Evolutionary conservation across 1,284 basidiomycete genomes (phyloP), one percentile per base, ranked within the genome.

Genomic region (Trichosporon ovoides): DNA sequence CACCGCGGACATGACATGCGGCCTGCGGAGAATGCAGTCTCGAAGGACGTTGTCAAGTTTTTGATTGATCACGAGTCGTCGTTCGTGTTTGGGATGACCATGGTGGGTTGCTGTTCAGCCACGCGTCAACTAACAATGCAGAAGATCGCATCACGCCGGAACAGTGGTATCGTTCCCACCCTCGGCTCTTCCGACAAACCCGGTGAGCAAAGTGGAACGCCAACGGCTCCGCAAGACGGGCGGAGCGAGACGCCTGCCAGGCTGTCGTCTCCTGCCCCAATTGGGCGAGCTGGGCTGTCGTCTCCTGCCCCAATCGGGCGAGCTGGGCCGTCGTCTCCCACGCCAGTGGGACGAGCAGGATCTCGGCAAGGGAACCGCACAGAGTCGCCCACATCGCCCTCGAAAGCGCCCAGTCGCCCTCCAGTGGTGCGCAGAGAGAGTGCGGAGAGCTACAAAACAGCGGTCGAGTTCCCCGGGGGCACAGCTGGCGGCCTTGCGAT

Each of bases 41-140:
- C 88, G 58, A 94, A 97, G 73, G 82, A 84, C 61, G 93, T 98
- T 43, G 82, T 98, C 56, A 91, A 97, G 72, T 98, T 97, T 75
- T 80, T 98, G 57, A 98, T 98, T 68, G 87, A 74, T 22, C 67
- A 77, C 55, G 74, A 78, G 58, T 66, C 73, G 40, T 62, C 70
- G 56, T 75, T 78, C 61, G 60, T 77, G 33, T 58, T 74, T 10
- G 70, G 70, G n/a, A 74, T 75, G 73, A 59, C 73, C 38, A 37
- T 72, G 54, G 75, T 75, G 52, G 55, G 54, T 14, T 18, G 14
- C 12, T 9, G 24, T 3, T 3, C n/a, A n/a, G 9, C 33, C n/a
- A 11, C 3, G 9, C 9, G 7, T 11, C 11, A 51, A 11, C 34
- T 51, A 11, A 36, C 49, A 20, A 18, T n/a, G 13, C 49, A 51